These are phyloP conservation scores for Jatropha curcas DNA, from an alignment of 345 rosid species.

Conservation along the genomic window DNA sequence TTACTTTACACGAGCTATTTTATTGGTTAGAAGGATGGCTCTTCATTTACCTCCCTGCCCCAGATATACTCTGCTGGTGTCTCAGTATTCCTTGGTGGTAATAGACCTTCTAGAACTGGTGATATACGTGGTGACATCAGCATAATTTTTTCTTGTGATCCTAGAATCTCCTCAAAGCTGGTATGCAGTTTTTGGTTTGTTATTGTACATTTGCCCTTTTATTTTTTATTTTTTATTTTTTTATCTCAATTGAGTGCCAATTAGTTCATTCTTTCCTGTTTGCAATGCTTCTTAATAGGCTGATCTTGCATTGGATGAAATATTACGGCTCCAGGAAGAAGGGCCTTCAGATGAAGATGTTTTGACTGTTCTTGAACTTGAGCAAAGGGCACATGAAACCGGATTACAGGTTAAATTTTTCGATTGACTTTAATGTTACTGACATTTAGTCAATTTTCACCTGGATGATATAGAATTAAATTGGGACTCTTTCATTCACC, in stretches of 20 bases:
- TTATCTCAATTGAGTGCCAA: constrained; percentile 3
- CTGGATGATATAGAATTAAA: too few relatives aligned
- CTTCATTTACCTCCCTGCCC: constrained; percentile 20
- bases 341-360: constrained; percentile 77
- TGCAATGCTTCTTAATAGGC: constrained; percentile 47
- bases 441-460: neutral
- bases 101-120: constrained; percentile 83
- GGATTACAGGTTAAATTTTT: constrained; percentile 68
- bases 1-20: neutral
- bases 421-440: neutral
- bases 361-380: constrained; percentile 77
- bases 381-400: constrained; percentile 92
- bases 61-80: constrained; percentile 88
- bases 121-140: constrained; percentile 85
- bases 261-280: neutral
- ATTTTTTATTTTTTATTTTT: neutral
- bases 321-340: constrained; percentile 71
- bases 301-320: constrained; percentile 84
- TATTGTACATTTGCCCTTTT: neutral
- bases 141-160: constrained; percentile 88
- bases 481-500: neutral
- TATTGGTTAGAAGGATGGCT: constrained; percentile 20
- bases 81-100: constrained; percentile 79
- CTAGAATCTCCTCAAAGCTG: constrained; percentile 79
- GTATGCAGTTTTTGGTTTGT: constrained; percentile 29